Evolutionary conservation across 768 basidiomycete species (phyloP).

Genomic region (Boletus speciosus): DNA sequence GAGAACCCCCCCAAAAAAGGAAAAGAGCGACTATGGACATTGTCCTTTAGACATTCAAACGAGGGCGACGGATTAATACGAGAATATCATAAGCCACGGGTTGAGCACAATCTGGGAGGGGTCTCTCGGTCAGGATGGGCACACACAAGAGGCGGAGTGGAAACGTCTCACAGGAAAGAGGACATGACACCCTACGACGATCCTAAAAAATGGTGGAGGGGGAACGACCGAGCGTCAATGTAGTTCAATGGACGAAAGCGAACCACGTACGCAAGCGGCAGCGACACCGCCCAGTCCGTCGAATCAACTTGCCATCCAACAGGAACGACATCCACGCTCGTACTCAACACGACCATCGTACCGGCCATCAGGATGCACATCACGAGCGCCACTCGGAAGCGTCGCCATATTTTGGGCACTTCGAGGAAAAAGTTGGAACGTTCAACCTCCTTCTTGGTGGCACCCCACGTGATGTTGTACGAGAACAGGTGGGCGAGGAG

Average conservation of each 20-base stretch:
- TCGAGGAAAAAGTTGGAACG: conserved; percentile 91
- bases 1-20: no score
- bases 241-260: neutral
- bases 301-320: conserved; percentile 63
- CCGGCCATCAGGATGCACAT: conserved; percentile 48
- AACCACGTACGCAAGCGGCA: conserved; percentile 58
- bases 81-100: conserved; percentile 87
- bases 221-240: neutral
- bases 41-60: neutral
- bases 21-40: no score
- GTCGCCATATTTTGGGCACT: conserved; percentile 76
- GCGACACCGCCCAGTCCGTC: conserved; percentile 63
- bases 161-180: conserved; percentile 62
- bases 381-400: conserved; percentile 66
- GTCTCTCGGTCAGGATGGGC: conserved; percentile 25
- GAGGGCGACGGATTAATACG: conserved; percentile 32
- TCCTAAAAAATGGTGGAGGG: neutral
- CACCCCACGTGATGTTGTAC: conserved; percentile 57
- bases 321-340: conserved; percentile 45
- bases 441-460: conserved; percentile 80
- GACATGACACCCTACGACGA: conserved; percentile 65
- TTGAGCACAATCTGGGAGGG: conserved; percentile 64
- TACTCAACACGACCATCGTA: conserved; percentile 55
- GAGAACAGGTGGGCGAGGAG: conserved; percentile 55
- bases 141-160: conserved; percentile 1